A percentile compares a stretch with the other conserved stretches of the same genome.
Evolutionary conservation across 2,329 filamentous ascomycete species (phyloP).

Genomic region (Penicillium olsonii): DNA sequence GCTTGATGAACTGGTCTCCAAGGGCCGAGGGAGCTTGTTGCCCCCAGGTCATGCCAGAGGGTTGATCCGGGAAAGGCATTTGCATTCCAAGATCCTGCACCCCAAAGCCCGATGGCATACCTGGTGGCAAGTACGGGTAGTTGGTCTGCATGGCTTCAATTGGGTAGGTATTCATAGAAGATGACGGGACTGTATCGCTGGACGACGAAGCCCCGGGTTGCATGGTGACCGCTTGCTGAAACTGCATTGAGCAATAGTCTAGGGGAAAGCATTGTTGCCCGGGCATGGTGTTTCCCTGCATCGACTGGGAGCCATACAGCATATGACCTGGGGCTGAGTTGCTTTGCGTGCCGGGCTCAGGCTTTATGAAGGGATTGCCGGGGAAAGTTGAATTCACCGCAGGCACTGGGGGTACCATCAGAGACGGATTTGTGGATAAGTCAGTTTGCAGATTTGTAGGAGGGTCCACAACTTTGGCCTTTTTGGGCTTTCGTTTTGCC

Average conservation of each 20-base stretch:
- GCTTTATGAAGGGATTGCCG: constrained; percentile 24
- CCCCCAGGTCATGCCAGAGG: constrained; percentile 9
- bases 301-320: constrained; percentile 3
- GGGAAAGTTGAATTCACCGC: constrained; percentile 10
- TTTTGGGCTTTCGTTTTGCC: constrained; percentile 29
- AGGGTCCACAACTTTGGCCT: constrained; percentile 17
- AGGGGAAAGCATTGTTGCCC: constrained; percentile 8
- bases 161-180: constrained; percentile 5
- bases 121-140: not conserved
- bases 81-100: constrained; percentile 1
- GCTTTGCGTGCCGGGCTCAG: constrained; percentile 18
- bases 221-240: not conserved
- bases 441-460: constrained; percentile 15
- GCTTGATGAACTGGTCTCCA: not conserved
- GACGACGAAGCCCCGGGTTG: not conserved
- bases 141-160: not conserved
- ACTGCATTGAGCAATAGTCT: not conserved
- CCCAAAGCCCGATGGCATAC: not conserved
- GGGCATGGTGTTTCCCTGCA: constrained; percentile 2
- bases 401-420: constrained; percentile 15
- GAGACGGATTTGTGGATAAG: constrained; percentile 9
- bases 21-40: not conserved
- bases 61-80: not conserved
- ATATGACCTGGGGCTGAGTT: constrained; percentile 2
- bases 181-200: not conserved